Evolutionary conservation across 495 filamentous ascomycete genomes (phyloP).

Genomic region (Sphaerosporella brunnea): DNA sequence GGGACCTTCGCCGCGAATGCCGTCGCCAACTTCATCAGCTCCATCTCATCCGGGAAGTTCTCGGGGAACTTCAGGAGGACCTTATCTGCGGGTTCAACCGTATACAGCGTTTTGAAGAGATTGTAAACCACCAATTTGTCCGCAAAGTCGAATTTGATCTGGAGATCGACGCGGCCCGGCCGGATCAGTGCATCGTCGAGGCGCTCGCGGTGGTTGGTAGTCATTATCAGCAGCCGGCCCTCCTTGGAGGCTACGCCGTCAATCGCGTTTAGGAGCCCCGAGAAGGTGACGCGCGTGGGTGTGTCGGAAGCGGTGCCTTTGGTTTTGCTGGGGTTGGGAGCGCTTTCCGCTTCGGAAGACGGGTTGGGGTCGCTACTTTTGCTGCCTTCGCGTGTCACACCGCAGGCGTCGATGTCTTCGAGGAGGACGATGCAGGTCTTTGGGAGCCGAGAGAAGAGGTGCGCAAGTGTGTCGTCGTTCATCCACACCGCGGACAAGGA

Average conservation of each 20-base stretch:
- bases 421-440: slow-evolving; percentile 52
- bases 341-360: neutral
- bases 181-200: slow-evolving; percentile 61
- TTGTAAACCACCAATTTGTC: slow-evolving; percentile 22
- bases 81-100: neutral
- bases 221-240: slow-evolving; percentile 68
- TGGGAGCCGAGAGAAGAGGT: slow-evolving; percentile 52
- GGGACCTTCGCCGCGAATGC: slow-evolving; percentile 35
- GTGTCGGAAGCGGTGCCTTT: neutral
- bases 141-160: slow-evolving; percentile 51
- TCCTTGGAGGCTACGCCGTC: slow-evolving; percentile 71
- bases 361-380: neutral
- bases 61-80: slow-evolving; percentile 9
- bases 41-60: slow-evolving; percentile 12
- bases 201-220: slow-evolving; percentile 58
- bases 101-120: slow-evolving; percentile 19
- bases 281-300: slow-evolving; percentile 37
- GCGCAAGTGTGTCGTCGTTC: slow-evolving; percentile 52
- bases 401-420: slow-evolving; percentile 49
- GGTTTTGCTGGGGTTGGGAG: neutral
- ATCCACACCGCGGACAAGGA: slow-evolving; percentile 42
- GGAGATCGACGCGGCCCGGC: slow-evolving; percentile 57
- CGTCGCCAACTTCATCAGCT: slow-evolving; percentile 29
- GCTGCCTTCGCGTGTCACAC: neutral
- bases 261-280: slow-evolving; percentile 65